Conservation (phyloP, 2,329 filamentous ascomycete genomes). For the Phoma herbarum region DNA sequence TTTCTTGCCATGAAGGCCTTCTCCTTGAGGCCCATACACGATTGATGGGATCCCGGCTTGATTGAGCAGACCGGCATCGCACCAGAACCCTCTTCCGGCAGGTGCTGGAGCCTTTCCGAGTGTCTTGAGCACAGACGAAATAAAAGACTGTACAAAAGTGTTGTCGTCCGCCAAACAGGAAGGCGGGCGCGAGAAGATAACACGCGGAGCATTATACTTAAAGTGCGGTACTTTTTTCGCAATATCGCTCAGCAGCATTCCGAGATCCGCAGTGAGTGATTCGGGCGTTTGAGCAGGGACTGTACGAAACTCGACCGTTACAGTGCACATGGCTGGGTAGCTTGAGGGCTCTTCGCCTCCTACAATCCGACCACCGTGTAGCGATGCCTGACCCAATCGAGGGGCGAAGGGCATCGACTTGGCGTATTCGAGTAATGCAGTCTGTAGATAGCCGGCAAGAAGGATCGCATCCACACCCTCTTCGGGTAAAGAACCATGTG, state of each 20-base stretch:
- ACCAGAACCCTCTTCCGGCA: constrained; percentile 56
- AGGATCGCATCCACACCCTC: background rate
- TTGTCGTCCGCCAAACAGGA: background rate
- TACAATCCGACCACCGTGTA: background rate
- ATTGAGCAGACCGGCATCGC: constrained; percentile 60
- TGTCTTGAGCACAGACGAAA: constrained; percentile 1
- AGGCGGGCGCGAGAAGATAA: constrained; percentile 48
- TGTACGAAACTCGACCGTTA: constrained; percentile 61
- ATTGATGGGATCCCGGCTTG: constrained; percentile 58
- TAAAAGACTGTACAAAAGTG: background rate
- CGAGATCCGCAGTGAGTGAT: background rate
- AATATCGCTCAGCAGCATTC: background rate
- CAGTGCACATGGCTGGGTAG: background rate
- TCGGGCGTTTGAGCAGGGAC: constrained; percentile 54
- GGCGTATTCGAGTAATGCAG: background rate
- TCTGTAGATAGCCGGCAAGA: background rate
- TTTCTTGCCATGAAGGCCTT: constrained; percentile 61
- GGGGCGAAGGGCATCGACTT: background rate
- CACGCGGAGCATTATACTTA: constrained; percentile 1
- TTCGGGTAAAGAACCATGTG: background rate
- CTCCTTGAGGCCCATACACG: constrained; percentile 59
- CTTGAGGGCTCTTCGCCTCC: background rate
- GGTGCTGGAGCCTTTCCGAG: background rate
- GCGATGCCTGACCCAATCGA: background rate
- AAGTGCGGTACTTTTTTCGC: background rate